Conservation (phyloP, 352 stramenopile genomes). For the Elongisporangium undulatum region DNA sequence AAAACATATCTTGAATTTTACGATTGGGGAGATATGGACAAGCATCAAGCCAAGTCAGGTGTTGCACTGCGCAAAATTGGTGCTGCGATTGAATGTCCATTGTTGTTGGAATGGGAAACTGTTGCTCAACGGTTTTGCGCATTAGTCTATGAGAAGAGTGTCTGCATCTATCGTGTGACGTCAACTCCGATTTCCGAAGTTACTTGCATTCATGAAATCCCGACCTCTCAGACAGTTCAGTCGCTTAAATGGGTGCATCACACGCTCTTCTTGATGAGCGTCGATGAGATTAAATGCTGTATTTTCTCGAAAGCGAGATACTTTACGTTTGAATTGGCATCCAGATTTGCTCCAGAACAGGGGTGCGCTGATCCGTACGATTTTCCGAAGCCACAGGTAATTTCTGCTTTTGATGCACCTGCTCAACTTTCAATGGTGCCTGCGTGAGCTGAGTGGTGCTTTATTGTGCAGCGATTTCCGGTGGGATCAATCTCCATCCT, state of each 20-base stretch:
- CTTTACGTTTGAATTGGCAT: conserved; percentile 63
- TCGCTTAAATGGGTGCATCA: conserved; percentile 67
- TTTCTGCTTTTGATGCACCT: background rate
- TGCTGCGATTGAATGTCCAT: conserved; percentile 38
- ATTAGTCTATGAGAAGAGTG: conserved; percentile 40
- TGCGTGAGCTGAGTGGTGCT: background rate
- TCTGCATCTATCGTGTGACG: conserved; percentile 47
- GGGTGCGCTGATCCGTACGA: conserved; percentile 17
- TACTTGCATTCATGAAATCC: conserved; percentile 53
- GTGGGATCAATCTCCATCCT: conserved; percentile 40
- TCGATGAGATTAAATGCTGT: conserved; percentile 61
- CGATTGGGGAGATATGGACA: conserved; percentile 35
- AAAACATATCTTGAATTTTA: conserved; percentile 74
- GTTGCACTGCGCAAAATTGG: conserved; percentile 20
- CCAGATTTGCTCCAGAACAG: conserved; percentile 13
- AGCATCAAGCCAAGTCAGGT: conserved; percentile 1
- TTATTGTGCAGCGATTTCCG: conserved; percentile 26
- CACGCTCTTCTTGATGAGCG: conserved; percentile 58
- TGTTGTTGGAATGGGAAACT: conserved; percentile 60
- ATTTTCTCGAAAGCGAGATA: conserved; percentile 51
- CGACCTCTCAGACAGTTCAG: conserved; percentile 23
- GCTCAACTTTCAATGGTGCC: background rate
- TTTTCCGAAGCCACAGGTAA: conserved; percentile 47
- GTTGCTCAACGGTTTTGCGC: conserved; percentile 42
- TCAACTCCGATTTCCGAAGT: conserved; percentile 16